Percentiles rank a stretch among this genome's conserved stretches.
Conservation (phyloP, 306 rosid genomes). For the Sicyos edulis region DNA sequence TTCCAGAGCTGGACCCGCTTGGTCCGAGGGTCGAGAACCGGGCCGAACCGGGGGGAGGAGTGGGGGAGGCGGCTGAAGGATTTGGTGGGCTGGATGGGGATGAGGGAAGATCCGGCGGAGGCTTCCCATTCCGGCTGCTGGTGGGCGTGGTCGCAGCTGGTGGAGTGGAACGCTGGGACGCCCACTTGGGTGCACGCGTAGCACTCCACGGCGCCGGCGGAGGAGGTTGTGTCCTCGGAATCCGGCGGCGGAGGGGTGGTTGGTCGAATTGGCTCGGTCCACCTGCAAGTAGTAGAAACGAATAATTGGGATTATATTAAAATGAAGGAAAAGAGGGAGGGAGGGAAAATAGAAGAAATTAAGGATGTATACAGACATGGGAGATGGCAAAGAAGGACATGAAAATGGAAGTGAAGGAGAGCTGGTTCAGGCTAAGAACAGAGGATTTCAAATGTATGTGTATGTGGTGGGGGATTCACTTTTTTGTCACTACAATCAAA, state of each 20-base stretch:
- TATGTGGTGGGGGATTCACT: no score
- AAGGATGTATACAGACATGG: no score
- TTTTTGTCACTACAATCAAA: no score
- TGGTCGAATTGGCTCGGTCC: slow-evolving; percentile 30
- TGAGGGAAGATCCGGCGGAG: slow-evolving; percentile 66
- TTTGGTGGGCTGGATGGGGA: slow-evolving; percentile 51
- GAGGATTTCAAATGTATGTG: no score
- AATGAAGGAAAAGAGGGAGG: no score
- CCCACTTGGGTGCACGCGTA: slow-evolving; percentile 91
- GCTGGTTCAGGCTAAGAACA: no score
- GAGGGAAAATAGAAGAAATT: no score
- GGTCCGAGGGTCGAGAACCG: slow-evolving; percentile 68
- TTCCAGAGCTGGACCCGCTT: slow-evolving; percentile 84
- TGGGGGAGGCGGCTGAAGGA: neutral
- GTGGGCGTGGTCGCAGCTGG: slow-evolving; percentile 65
- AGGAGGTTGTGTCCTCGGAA: slow-evolving; percentile 25
- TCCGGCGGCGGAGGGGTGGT: neutral
- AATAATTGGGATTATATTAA: neutral
- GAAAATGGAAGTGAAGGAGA: no score
- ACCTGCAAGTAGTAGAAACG: slow-evolving; percentile 31
- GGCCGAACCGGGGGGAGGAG: slow-evolving; percentile 35
- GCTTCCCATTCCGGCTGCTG: slow-evolving; percentile 86
- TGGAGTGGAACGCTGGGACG: slow-evolving; percentile 82
- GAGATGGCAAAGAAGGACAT: no score
- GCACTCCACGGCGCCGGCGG: slow-evolving; percentile 46